Evolutionary conservation across 2,329 filamentous ascomycete genomes (phyloP), one percentile per base, ranked within the genome.

Genomic region (Sclerotinia glacialis): DNA sequence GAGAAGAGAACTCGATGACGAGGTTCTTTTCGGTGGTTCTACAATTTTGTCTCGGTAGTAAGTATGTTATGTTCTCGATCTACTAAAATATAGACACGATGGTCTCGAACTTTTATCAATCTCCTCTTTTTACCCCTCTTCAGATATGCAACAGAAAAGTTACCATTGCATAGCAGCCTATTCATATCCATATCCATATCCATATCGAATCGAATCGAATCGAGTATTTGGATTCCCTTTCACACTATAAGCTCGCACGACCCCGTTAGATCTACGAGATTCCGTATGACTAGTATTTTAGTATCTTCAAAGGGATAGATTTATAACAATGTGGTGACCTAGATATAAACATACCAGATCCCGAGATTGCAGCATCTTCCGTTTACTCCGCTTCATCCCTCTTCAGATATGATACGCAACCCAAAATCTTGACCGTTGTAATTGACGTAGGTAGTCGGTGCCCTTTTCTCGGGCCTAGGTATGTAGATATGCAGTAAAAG

Each of bases 251-350:
- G 1, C 26, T 16, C 2, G 14, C n/a, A 47, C 11, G 28, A 31
- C 3, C 26, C 5, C 16, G 16, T 28, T 9, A 0, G 7, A 7
- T 3, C 0, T 7, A 18, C 26, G 1, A 6, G 18, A 1, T 42
- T 52, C 11, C 18, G 8, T 14, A 18, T 31, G 7, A 3, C 18
- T 8, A 1, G 11, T 6, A 21, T 44, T 2, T 44, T 53, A n/a
- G 50, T 18, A 28, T 53, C 26, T 53, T 21, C 5, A 6, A 34
- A 34, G 2, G 28, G 34, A 53, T 12, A 11, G 11, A 0, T 1
- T 53, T 34, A 21, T 18, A 5, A 21, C 6, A 1, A 12, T 4
- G 18, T 31, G 50, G 5, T 12, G 12, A 21, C 21, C 34, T 12
- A 12, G 3, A 37, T 12, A 37, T 37, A 37, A 37, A 12, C 34